Percentiles rank a stretch among this genome's conserved stretches.
Conservation (phyloP, 2,329 filamentous ascomycete genomes). For the Nectriaceae sp. region DNA sequence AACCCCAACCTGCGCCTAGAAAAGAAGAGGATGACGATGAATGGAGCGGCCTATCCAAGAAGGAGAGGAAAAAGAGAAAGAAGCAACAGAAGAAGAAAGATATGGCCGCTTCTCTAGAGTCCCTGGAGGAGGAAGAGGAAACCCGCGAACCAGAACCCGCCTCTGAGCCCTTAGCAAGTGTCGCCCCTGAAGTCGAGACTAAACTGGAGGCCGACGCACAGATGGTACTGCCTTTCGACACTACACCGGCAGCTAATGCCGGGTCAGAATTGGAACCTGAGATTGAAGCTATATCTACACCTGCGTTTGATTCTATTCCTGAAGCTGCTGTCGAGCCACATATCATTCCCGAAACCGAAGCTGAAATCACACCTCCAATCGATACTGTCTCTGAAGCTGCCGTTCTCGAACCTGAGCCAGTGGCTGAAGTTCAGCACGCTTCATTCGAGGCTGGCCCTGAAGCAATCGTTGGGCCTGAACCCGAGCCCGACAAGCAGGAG, state of each 20-base stretch:
- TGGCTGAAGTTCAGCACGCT: too few species aligned
- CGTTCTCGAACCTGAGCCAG: background rate
- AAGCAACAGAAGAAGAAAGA: background rate
- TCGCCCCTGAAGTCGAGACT: background rate
- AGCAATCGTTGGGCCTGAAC: background rate
- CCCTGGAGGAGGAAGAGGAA: background rate
- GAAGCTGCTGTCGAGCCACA: background rate
- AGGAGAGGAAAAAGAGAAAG: background rate
- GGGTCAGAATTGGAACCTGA: background rate
- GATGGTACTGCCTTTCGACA: too few species aligned
- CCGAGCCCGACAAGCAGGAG: background rate
- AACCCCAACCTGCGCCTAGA: background rate
- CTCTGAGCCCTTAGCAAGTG: background rate
- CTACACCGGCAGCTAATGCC: background rate
- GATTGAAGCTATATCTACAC: background rate
- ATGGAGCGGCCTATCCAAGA: background rate
- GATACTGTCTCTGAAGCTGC: background rate
- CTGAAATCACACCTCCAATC: background rate
- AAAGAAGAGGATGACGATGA: slow-evolving; percentile 13
- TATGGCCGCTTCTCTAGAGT: background rate
- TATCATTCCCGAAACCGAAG: background rate
- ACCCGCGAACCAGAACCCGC: background rate
- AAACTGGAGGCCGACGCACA: background rate
- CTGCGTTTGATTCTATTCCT: background rate
- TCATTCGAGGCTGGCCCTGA: background rate